Evolutionary conservation across 805 yeast genomes (phyloP), one percentile per base, ranked within the genome.

Genomic region (Hyphopichia homilentoma): DNA sequence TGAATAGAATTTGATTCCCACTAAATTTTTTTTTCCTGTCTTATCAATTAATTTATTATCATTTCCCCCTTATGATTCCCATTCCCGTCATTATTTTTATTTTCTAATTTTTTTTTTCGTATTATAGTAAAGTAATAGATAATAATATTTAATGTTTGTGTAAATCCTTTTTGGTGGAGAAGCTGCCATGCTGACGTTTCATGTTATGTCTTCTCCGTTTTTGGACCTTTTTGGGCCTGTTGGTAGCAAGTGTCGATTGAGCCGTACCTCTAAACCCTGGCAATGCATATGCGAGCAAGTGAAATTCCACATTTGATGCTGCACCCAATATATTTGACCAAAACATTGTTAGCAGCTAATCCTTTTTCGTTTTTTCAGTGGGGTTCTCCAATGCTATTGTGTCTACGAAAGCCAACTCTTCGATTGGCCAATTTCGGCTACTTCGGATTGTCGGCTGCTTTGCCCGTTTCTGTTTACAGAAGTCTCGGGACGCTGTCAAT

Each of bases 111-210:
- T 48, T 48, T 15, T 45, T 45, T 48, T 48, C 60, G 61, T 54
- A 55, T 52, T 52, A 52, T 47, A 49, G 50, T 47, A 39, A 39
- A 46, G 27, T 42, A 43, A 50, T 50, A 50, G 52, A 50, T 50
- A 48, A 45, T 49, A 49, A 42, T 47, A 46, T 49, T 43, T 34
- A 41, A 33, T 6, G 5, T 4, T 11, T 11, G 9, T 25, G 27
- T 25, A 25, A 16, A 11, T 25, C 4, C 11, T 8, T 8, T 21
- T 21, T 21, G 22, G n/a, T n/a, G n/a, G n/a, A n/a, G n/a, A n/a
- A n/a, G n/a, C n/a, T n/a, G n/a, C n/a, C n/a, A n/a, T n/a, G n/a
- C n/a, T n/a, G n/a, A n/a, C n/a, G n/a, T n/a, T n/a, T n/a, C n/a
- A n/a, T n/a, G n/a, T n/a, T n/a, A n/a, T n/a, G n/a, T n/a, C n/a